Evolutionary conservation across 768 basidiomycete genomes (phyloP).

Genomic region (Neoboletus magnificus): DNA sequence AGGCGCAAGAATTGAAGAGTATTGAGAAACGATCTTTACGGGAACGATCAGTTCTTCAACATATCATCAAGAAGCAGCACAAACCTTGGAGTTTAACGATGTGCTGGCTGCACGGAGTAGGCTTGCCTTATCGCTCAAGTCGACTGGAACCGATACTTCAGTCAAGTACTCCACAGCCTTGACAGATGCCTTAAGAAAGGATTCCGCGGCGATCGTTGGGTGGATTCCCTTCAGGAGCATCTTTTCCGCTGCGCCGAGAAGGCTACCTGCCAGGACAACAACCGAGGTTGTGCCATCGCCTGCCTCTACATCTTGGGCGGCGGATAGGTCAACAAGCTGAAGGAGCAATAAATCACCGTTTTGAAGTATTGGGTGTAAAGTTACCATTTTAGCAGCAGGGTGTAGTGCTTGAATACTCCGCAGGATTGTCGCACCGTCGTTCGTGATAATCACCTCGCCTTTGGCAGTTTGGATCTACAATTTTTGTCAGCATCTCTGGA

Average conservation of each 20-base stretch:
- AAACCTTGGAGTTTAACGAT: constrained; percentile 91
- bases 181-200: constrained; percentile 86
- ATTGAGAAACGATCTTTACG: constrained; percentile 93
- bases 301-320: constrained; percentile 97
- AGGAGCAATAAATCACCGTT: constrained; percentile 1
- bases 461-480: constrained; percentile 89
- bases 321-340: constrained; percentile 95
- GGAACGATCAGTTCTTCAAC: constrained; percentile 6
- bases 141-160: constrained; percentile 89
- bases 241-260: constrained; percentile 94
- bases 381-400: constrained; percentile 96
- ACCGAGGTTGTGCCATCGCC: constrained; percentile 98
- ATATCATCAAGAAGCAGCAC: constrained; percentile 5
- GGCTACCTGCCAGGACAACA: constrained; percentile 91
- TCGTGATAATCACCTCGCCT: constrained; percentile 97
- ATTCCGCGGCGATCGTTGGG: constrained; percentile 94
- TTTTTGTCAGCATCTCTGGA: constrained; percentile 10
- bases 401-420: constrained; percentile 95
- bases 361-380: not conserved
- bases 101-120: constrained; percentile 93
- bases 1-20: constrained; percentile 96
- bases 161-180: constrained; percentile 94
- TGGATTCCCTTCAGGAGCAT: constrained; percentile 96
- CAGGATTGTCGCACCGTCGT: constrained; percentile 97
- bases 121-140: constrained; percentile 80